Evolutionary conservation across 2,329 filamentous ascomycete species (phyloP), one percentile per base, ranked within the genome.

Genomic region (Fonsecaea multimorphosa): DNA sequence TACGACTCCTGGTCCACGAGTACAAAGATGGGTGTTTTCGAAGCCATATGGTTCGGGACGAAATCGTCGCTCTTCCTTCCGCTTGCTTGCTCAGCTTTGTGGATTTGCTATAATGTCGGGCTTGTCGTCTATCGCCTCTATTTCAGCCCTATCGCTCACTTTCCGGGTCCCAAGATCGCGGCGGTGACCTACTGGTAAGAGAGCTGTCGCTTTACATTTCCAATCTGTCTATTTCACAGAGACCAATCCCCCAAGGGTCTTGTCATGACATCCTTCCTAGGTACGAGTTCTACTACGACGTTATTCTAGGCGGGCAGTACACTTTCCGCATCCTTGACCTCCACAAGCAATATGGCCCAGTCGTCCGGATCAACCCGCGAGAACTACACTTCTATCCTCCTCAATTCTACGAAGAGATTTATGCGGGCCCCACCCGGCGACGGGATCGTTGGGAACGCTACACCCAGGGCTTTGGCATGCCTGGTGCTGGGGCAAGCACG

Each of bases 221-320:
- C 14, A 29, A 8, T 16, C 27, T 11, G 52, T 55, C 52, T 19
- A 54, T 31, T n/a, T 29, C 22, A n/a, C 27, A 5, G 36, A 38
- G 32, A 56, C 3, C 36, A 22, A 6, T 14, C n/a, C 9, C 22
- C 11, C 31, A 7, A 36, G 40, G 3, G 40, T 6, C 6, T 38
- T 12, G n/a, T 14, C 40, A 4, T 12, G 22, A 44, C 16, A 51
- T 36, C 22, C n/a, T 8, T 58, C 36, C 14, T 22, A 49, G 44
- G 44, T 70, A 62, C 61, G 76, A 78, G 51, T 73, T 73, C 31
- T 79, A 78, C 57, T 76, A 74, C 59, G 74, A 80, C 49, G 61
- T 78, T 2, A 46, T 75, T 24, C 69, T 72, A 5, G 56, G 61
- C 0, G 78, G 78, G 0, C 66, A 67, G 12, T 80, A 76, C 55